phyloP scores from a whole-genome alignment of 1,284 basidiomycete species.

The Trichosporon inkin region DNA sequence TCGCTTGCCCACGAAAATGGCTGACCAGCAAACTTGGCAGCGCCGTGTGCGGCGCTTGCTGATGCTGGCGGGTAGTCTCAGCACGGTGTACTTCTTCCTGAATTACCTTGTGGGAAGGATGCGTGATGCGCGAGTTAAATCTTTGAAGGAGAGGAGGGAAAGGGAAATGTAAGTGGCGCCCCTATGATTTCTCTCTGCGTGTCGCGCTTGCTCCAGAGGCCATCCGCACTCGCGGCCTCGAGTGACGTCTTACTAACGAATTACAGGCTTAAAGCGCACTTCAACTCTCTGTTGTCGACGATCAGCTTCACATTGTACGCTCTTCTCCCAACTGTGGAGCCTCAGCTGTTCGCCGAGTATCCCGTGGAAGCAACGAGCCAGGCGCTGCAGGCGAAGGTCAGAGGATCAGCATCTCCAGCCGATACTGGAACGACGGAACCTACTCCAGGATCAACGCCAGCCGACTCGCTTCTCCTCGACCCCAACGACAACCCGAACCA shows the following conservation, averaged over 20 bases:
- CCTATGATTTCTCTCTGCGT: not conserved
- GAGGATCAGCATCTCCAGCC: conserved; percentile 9
- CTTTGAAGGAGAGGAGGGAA: conserved; percentile 36
- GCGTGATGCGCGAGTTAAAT: conserved; percentile 36
- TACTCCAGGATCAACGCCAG: conserved; percentile 22
- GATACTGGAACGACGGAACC: conserved; percentile 20
- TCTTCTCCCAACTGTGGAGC: conserved; percentile 46
- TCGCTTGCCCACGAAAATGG: not conserved
- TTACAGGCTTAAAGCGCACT: conserved; percentile 46
- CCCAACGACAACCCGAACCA: not conserved
- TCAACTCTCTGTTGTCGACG: conserved; percentile 44
- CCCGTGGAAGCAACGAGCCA: conserved; percentile 43
- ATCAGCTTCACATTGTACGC: conserved; percentile 50
- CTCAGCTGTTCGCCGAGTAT: conserved; percentile 40
- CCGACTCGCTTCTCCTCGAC: conserved; percentile 29
- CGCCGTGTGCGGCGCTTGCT: conserved; percentile 35
- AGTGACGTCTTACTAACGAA: not conserved
- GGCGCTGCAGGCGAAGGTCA: conserved; percentile 29
- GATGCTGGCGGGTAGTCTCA: conserved; percentile 33
- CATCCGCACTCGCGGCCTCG: not conserved
- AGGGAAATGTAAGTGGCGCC: conserved; percentile 34
- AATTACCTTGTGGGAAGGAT: conserved; percentile 38
- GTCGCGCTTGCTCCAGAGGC: not conserved
- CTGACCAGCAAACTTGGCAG: conserved; percentile 26
- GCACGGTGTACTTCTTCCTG: conserved; percentile 39